Evolutionary conservation across 2,329 filamentous ascomycete species (phyloP).

Genomic region (Phialophora macrospora): DNA sequence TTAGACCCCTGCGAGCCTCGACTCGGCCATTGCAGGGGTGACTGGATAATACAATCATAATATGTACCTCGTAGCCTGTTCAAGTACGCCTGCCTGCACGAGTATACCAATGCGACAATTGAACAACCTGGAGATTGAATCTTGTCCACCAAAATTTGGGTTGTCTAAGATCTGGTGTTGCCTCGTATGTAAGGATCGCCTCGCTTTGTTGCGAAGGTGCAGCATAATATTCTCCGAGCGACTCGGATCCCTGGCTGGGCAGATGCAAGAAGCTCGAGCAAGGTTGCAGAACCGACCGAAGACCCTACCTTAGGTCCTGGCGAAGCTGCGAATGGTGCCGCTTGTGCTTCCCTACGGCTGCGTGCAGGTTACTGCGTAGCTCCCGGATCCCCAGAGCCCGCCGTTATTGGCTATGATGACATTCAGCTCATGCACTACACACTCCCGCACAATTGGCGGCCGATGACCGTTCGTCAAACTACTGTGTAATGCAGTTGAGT

Average conservation of each 20-base stretch:
- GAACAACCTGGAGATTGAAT: not conserved
- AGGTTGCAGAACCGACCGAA: conserved; percentile 26
- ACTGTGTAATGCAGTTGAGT: conserved; percentile 6
- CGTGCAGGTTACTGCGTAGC: not conserved
- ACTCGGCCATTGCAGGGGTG: conserved; percentile 7
- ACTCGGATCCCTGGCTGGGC: conserved; percentile 18
- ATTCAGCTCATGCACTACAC: conserved; percentile 13
- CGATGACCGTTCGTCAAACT: not conserved
- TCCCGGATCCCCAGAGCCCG: not conserved
- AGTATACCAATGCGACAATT: conserved; percentile 2
- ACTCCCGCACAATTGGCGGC: not conserved
- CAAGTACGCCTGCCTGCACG: conserved; percentile 12
- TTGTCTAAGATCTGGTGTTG: not conserved
- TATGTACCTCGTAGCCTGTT: too few species aligned
- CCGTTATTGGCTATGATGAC: conserved; percentile 5
- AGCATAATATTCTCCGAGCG: conserved; percentile 35
- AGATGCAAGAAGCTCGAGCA: conserved; percentile 15
- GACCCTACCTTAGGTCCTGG: conserved; percentile 15
- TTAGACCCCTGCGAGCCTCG: conserved; percentile 21
- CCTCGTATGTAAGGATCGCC: conserved; percentile 7
- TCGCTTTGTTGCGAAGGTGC: conserved; percentile 14
- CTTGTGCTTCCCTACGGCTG: conserved; percentile 21
- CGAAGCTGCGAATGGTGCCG: conserved; percentile 2
- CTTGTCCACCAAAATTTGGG: not conserved
- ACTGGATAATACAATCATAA: conserved; percentile 12